Conservation (phyloP, 2,329 filamentous ascomycete genomes). For the Alternaria gansuensis region DNA sequence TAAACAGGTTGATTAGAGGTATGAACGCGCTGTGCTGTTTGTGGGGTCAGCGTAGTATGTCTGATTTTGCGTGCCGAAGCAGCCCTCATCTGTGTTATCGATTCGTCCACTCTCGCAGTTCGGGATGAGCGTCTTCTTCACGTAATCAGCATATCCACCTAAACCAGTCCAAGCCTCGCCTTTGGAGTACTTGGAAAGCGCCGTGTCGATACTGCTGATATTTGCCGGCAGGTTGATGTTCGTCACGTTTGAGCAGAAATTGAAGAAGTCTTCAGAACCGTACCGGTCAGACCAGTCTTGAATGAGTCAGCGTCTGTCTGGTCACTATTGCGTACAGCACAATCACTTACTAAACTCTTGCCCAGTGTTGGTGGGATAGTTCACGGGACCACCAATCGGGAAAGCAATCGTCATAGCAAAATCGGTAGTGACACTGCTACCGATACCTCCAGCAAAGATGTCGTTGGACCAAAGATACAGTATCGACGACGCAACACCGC, state of each 20-base stretch:
- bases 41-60: constrained; percentile 57
- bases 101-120: constrained; percentile 56
- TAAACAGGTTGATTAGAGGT: constrained; percentile 61
- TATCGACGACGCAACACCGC: not conserved
- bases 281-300: constrained; percentile 55
- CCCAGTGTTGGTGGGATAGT: constrained; percentile 63
- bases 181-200: constrained; percentile 59
- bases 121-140: constrained; percentile 58
- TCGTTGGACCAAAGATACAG: constrained; percentile 37
- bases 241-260: constrained; percentile 63
- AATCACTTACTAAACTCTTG: constrained; percentile 57
- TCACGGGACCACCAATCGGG: constrained; percentile 59
- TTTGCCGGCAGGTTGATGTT: constrained; percentile 56
- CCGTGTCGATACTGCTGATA: constrained; percentile 58
- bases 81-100: constrained; percentile 53
- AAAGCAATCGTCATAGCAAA: constrained; percentile 61
- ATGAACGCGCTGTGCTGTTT: constrained; percentile 57
- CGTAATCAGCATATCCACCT: constrained; percentile 63
- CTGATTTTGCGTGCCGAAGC: constrained; percentile 58
- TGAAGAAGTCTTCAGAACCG: constrained; percentile 59
- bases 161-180: constrained; percentile 62
- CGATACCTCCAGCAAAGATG: constrained; percentile 61
- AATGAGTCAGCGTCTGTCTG: not conserved
- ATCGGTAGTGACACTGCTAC: constrained; percentile 58
- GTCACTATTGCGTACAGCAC: not conserved